phyloP scores from a whole-genome alignment of 148 eudicot genomes.

The Fagopyrum tataricum region DNA sequence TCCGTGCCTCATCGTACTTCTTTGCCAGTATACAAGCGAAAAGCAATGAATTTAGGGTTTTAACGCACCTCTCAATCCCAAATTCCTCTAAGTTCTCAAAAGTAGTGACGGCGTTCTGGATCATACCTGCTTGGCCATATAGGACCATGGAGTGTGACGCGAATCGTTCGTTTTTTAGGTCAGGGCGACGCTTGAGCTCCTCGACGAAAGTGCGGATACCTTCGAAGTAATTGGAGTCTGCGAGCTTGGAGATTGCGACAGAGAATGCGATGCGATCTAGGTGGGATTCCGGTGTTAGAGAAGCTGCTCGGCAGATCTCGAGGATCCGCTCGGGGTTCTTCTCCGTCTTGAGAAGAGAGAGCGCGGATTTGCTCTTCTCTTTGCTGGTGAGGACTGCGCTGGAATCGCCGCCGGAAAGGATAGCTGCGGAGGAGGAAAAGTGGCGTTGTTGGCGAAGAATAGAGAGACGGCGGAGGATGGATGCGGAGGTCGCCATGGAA shows the following conservation, averaged over 20 bases:
- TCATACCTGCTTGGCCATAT: conserved; percentile 68
- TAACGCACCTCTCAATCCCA: conserved; percentile 47
- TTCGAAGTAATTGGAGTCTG: conserved; percentile 32
- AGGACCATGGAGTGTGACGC: conserved; percentile 56
- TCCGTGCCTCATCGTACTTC: conserved; percentile 41
- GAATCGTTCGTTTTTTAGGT: conserved; percentile 44
- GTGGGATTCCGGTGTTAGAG: conserved; percentile 53
- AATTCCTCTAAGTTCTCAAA: conserved; percentile 55
- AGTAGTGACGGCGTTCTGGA: conserved; percentile 41
- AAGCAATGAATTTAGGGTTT: conserved; percentile 61
- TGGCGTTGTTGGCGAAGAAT: conserved; percentile 7
- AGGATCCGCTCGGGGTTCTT: conserved; percentile 63
- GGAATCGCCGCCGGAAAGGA: conserved; percentile 7
- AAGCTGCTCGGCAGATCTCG: conserved; percentile 65
- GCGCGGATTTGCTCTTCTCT: conserved; percentile 48
- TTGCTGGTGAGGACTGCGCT: conserved; percentile 11
- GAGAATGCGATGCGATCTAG: conserved; percentile 73
- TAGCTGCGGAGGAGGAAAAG: background rate
- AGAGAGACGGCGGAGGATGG: conserved; percentile 14
- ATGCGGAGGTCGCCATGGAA: conserved; percentile 10
- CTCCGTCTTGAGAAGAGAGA: conserved; percentile 52
- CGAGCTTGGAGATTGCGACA: conserved; percentile 50
- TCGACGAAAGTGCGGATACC: conserved; percentile 48
- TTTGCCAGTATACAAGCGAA: conserved; percentile 56
- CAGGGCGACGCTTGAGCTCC: conserved; percentile 52